A percentile compares a stretch with the other conserved stretches of the same genome.
These are phyloP conservation scores for Dillenia suffruticosa DNA, from an alignment of 164 flowering plant genomes.

Conservation along the genomic window DNA sequence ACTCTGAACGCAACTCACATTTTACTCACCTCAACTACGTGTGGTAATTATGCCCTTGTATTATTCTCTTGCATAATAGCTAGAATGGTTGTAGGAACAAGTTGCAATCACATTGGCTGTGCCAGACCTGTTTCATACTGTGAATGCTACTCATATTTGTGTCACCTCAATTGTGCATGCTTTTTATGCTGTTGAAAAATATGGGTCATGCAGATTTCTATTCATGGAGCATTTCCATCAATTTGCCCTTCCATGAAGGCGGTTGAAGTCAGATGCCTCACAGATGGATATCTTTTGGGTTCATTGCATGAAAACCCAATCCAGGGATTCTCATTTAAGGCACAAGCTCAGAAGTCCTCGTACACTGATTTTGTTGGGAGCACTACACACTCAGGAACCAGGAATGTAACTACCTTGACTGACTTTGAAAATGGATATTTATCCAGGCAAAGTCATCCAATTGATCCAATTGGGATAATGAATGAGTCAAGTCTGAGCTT, in stretches of 20 bases:
- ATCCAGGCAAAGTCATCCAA: slow-evolving; percentile 23
- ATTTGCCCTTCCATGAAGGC: slow-evolving; percentile 26
- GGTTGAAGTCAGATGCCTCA: slow-evolving; percentile 22
- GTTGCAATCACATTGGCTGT: too few relatives aligned
- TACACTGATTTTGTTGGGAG: slow-evolving; percentile 23
- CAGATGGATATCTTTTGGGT: slow-evolving; percentile 23
- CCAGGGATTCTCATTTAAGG: slow-evolving; percentile 27
- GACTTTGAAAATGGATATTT: slow-evolving; percentile 14
- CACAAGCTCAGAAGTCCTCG: slow-evolving; percentile 32
- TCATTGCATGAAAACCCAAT: slow-evolving; percentile 25
- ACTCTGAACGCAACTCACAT: neutral
- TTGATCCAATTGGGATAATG: slow-evolving; percentile 16
- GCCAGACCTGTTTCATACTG: too few relatives aligned
- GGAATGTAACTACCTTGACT: slow-evolving; percentile 16
- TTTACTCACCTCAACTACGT: neutral
- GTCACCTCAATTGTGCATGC: neutral
- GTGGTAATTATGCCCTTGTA: neutral
- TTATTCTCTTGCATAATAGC: neutral
- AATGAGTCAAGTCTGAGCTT: slow-evolving; percentile 26
- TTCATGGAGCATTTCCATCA: slow-evolving; percentile 31
- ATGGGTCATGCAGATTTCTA: slow-evolving; percentile 39
- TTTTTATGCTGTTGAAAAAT: slow-evolving; percentile 5
- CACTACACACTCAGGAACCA: slow-evolving; percentile 16
- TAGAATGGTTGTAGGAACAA: too few relatives aligned
- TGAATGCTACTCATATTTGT: neutral